Base-by-base conservation (phyloP, 306 rosid genomes). In the Castanopsis chinensis region DNA sequence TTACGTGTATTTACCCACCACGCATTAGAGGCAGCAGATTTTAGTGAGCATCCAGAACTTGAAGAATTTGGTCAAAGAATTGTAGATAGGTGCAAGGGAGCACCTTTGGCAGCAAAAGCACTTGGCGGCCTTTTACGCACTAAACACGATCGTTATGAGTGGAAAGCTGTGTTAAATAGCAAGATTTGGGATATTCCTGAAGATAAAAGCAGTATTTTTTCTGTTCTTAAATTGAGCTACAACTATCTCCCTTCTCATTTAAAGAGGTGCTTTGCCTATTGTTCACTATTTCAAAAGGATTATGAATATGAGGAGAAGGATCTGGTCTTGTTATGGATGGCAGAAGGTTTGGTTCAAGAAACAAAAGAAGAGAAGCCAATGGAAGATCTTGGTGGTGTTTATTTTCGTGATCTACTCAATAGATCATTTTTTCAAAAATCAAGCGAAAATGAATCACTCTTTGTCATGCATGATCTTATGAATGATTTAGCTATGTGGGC, bases 191-290 rank as follows among this genome's bases (percentile, higher is more conserved):
- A 64, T 64, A 3, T 64, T 14, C 10, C 71, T 18, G 20, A 28
- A 18, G 60, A 63, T 0, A 20, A 64, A 1, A n/a, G n/a, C 18
- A 10, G 20, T 4, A 12, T 76, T 11, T 0, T 76, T 14, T 30
- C 79, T 17, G 52, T 32, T 0, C 30, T 76, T 37, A 63, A 32
- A 25, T 19, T 76, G 10, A 63, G 79, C 33, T 76, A 76, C 14
- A 11, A 27, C 11, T n/a, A 64, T 28, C 65, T 76, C 28, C 59
- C 79, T 3, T 3, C 14, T 10, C 19, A 51, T 1, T 11, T 63
- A 35, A 76, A 32, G 14, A 60, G 14, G 4, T 76, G 79, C 35
- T 76, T 76, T 63, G 72, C 63, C 21, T 76, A 49, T 13, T 51
- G 71, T 63, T 60, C 73, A 10, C 12, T 76, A 21, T 76, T 76